Evolutionary conservation across 2,329 filamentous ascomycete genomes (phyloP).

Genomic region (Hypocrella siamensis): DNA sequence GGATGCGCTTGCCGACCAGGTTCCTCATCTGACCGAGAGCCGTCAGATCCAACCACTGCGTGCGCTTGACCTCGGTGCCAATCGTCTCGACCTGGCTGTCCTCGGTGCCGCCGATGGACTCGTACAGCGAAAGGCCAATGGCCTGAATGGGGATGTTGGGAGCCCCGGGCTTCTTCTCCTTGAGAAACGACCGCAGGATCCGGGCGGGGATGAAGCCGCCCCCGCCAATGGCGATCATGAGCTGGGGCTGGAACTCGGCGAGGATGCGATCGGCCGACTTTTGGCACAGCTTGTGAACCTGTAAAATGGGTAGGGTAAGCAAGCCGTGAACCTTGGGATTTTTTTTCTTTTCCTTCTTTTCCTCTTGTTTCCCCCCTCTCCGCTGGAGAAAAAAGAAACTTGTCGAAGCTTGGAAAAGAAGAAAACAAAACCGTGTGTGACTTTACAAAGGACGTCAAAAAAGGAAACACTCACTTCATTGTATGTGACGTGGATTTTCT

Average conservation of each 20-base stretch:
- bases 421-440: too few relatives aligned
- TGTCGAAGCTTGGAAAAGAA: background rate
- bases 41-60: slow-evolving; percentile 91
- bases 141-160: slow-evolving; percentile 99
- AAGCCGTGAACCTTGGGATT: too few relatives aligned
- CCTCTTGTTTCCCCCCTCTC: too few relatives aligned
- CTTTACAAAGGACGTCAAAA: too few relatives aligned
- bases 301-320: too few relatives aligned
- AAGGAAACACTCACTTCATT: slow-evolving; percentile 54
- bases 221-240: slow-evolving; percentile 97
- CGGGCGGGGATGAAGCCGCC: slow-evolving; percentile 94
- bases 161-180: slow-evolving; percentile 50
- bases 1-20: slow-evolving; percentile 76
- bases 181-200: slow-evolving; percentile 95
- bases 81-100: slow-evolving; percentile 48
- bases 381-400: too few relatives aligned
- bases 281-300: slow-evolving; percentile 98
- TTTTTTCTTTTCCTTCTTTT: background rate
- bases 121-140: slow-evolving; percentile 94
- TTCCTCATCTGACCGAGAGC: slow-evolving; percentile 72
- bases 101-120: slow-evolving; percentile 45
- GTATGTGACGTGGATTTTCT: slow-evolving; percentile 84
- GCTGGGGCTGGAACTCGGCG: slow-evolving; percentile 72
- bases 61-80: slow-evolving; percentile 89
- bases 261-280: slow-evolving; percentile 69